Base-by-base conservation (phyloP, 495 filamentous ascomycete genomes). In the Glonium stellatum region DNA sequence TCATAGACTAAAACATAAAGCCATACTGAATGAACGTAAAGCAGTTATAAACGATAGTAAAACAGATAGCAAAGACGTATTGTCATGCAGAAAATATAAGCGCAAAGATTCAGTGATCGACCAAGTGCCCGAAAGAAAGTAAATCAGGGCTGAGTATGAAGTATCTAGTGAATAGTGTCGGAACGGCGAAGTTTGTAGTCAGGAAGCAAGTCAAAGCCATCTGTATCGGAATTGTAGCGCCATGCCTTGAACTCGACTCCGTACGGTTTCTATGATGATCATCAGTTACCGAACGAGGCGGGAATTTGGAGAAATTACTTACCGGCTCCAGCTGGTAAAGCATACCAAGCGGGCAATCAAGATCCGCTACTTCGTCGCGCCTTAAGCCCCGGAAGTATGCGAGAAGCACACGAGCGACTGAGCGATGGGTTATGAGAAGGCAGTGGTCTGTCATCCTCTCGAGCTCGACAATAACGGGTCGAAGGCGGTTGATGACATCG, bases 361-460 rank as follows among this genome's bases (percentile, higher is more conserved):
- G 77, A 61, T 92, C 88, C 25, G 93, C 90, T 57, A 98, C 92
- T 68, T 95, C 86, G 51, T 96, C 87, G 4, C 92, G 77, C 57
- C 87, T 87, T 39, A 98, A 76, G 18, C 93, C 92, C 73, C 88
- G 88, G 77, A 98, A 98, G 72, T 98, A 98, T 1, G 92, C 89
- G 69, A 98, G 84, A 46, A 98, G 79, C 5, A 98, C 92, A 23
- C 93, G 84, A 48, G 89, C 90, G 21, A 96, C 85, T 0, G 89
- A 90, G 11, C 93, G 87, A 71, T 98, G 93, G 15, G 87, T 88
- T 61, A 96, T 87, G 59, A 98, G 81, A 23, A 96, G 77, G 39
- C 96, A 86, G 70, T 97, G 92, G 67, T 98, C 93, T 9, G 88
- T 96, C 78, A 92, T 97, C 46, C 93, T 84, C 78, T 98, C 93